Evolutionary conservation across 495 filamentous ascomycete genomes (phyloP).

Genomic region (Lindgomyces ingoldianus): DNA sequence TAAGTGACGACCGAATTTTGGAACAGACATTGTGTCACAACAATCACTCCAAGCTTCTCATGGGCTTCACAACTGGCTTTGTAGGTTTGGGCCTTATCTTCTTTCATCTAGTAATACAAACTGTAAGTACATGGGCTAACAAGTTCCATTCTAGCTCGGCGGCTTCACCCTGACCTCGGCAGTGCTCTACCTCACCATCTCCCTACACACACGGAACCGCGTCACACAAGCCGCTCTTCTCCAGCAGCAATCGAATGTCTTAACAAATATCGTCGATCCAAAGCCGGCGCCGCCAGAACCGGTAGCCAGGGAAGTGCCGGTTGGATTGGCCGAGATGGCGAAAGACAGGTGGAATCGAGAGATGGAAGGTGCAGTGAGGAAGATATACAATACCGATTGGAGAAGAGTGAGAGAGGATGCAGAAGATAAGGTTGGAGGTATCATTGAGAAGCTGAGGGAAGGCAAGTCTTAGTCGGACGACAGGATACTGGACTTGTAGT

Average conservation of each 20-base stretch:
- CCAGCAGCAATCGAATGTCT: slow-evolving; percentile 65
- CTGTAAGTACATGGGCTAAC: slow-evolving; percentile 3
- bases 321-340: slow-evolving; percentile 42
- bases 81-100: slow-evolving; percentile 54
- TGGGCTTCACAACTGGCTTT: slow-evolving; percentile 82
- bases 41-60: slow-evolving; percentile 38
- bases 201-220: slow-evolving; percentile 72
- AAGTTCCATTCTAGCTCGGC: slow-evolving; percentile 58
- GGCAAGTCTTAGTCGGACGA: slow-evolving; percentile 18
- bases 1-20: not conserved
- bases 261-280: slow-evolving; percentile 52
- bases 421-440: slow-evolving; percentile 38
- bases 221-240: slow-evolving; percentile 68
- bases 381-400: slow-evolving; percentile 44
- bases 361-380: slow-evolving; percentile 41
- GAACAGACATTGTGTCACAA: not conserved
- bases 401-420: slow-evolving; percentile 37
- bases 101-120: not conserved
- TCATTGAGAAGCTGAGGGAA: slow-evolving; percentile 38
- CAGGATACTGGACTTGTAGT: too few relatives aligned
- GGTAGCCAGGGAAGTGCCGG: slow-evolving; percentile 47
- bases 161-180: slow-evolving; percentile 84
- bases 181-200: slow-evolving; percentile 75
- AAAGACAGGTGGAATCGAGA: slow-evolving; percentile 49
- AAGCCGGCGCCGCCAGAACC: slow-evolving; percentile 72